Percentiles rank a stretch among this genome's conserved stretches.
These are phyloP conservation scores for Lonicera japonica DNA, from an alignment of 129 eudicot species.

Conservation along the genomic window DNA sequence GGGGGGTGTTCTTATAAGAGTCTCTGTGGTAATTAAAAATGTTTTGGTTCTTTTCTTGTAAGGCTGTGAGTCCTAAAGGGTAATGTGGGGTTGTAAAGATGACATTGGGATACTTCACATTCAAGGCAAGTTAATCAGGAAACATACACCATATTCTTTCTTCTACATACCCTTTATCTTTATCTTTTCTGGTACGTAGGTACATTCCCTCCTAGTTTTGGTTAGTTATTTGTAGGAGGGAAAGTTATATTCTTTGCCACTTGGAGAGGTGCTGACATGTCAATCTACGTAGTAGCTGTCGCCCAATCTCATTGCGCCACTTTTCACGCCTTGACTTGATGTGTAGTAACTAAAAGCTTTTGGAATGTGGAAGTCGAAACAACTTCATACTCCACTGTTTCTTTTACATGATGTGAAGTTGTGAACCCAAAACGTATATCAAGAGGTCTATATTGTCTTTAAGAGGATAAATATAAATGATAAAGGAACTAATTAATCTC, in stretches of 20 bases:
- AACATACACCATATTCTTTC: constrained; percentile 12
- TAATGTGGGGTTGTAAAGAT: constrained; percentile 42
- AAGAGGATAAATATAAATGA: no score
- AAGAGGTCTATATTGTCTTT: no score
- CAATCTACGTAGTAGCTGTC: neutral
- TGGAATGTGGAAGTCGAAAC: no score
- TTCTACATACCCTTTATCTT: neutral
- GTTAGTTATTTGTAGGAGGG: constrained; percentile 1
- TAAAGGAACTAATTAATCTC: no score
- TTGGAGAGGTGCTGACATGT: neutral
- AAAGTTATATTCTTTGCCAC: constrained; percentile 11
- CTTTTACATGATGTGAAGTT: no score
- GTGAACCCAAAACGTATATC: no score
- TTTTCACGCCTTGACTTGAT: neutral
- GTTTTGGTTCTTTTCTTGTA: constrained; percentile 57
- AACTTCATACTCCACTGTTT: no score
- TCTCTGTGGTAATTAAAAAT: neutral
- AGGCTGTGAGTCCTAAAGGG: constrained; percentile 27
- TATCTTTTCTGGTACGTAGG: neutral
- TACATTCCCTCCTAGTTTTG: constrained; percentile 5
- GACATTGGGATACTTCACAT: constrained; percentile 25
- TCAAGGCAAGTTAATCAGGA: constrained; percentile 29
- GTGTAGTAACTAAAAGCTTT: no score
- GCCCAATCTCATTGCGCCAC: neutral
- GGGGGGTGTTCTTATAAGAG: constrained; percentile 20